Evolutionary conservation across 768 basidiomycete genomes (phyloP).

Genomic region (Lentinus tigrinus): DNA sequence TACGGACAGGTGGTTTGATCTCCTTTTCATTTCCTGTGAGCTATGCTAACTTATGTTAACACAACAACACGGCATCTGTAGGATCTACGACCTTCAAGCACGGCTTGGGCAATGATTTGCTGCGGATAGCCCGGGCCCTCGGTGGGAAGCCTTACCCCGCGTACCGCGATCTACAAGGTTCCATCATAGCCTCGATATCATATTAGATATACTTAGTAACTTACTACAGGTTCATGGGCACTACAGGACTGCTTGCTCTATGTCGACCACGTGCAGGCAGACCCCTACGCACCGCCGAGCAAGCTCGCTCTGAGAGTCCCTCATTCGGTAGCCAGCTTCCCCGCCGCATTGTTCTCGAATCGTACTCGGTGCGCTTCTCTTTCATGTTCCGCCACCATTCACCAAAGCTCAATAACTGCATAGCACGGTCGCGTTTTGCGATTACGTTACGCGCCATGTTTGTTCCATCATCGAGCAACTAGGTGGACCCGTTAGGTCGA

Average conservation of each 20-base stretch:
- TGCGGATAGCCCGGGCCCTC: background rate
- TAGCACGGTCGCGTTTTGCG: constrained; percentile 13
- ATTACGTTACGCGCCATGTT: constrained; percentile 9
- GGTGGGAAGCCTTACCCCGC: constrained; percentile 16
- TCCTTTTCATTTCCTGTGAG: too few relatives aligned
- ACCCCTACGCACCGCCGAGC: constrained; percentile 19
- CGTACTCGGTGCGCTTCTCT: background rate
- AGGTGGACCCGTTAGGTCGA: too few relatives aligned
- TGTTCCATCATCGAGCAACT: background rate
- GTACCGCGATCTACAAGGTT: constrained; percentile 16
- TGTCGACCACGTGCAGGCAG: constrained; percentile 17
- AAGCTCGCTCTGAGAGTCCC: constrained; percentile 10
- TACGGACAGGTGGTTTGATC: too few relatives aligned
- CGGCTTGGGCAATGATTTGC: background rate
- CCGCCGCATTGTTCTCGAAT: constrained; percentile 1
- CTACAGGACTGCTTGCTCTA: constrained; percentile 4
- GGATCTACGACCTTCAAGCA: too few relatives aligned
- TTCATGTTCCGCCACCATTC: background rate
- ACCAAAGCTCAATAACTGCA: background rate
- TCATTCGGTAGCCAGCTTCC: constrained; percentile 6
- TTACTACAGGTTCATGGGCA: background rate
- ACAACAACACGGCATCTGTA: too few relatives aligned
- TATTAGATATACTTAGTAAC: background rate
- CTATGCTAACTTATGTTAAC: too few relatives aligned
- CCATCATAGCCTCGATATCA: too few relatives aligned